These are phyloP conservation scores for Gymnopilus dilepis DNA, from an alignment of 768 basidiomycete genomes.

Conservation along the genomic window DNA sequence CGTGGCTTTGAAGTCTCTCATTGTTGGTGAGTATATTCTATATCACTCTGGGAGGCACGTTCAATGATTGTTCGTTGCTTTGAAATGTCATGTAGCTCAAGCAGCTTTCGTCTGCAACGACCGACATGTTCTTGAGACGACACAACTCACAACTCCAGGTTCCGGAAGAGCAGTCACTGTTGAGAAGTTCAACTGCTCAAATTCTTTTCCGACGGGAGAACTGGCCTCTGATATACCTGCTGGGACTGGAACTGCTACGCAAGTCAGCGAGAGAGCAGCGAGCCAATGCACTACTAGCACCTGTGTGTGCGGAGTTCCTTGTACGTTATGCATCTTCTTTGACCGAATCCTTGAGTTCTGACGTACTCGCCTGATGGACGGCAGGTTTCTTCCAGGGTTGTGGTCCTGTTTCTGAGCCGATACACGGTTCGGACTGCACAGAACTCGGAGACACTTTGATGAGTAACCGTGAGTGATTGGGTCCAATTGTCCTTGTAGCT, in stretches of 20 bases:
- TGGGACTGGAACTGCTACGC: no score
- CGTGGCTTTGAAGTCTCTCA: no score
- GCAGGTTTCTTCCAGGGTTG: constrained; percentile 9
- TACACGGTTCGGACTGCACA: constrained; percentile 9
- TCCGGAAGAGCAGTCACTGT: constrained; percentile 10
- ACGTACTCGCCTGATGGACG: no score
- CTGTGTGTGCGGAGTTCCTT: constrained; percentile 16
- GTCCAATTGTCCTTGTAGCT: no score
- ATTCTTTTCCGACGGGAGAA: no score
- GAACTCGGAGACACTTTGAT: constrained; percentile 2
- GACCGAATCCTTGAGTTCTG: no score
- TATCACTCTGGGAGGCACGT: no score
- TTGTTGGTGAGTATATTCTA: no score
- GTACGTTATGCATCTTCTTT: constrained; percentile 1
- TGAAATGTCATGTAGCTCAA: no score
- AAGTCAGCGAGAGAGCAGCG: constrained; percentile 7
- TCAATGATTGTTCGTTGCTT: no score
- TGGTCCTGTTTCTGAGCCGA: neutral
- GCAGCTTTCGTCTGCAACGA: constrained; percentile 3
- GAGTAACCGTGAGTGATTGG: constrained; percentile 9
- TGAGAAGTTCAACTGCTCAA: constrained; percentile 18
- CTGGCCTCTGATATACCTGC: no score
- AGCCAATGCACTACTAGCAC: constrained; percentile 14
- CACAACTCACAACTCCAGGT: neutral
- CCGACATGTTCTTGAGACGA: constrained; percentile 14